A percentile compares a stretch with the other conserved stretches of the same genome.
Evolutionary conservation across 352 stramenopile genomes (phyloP).

Genomic region (Phytopythium chamaehyphon): DNA sequence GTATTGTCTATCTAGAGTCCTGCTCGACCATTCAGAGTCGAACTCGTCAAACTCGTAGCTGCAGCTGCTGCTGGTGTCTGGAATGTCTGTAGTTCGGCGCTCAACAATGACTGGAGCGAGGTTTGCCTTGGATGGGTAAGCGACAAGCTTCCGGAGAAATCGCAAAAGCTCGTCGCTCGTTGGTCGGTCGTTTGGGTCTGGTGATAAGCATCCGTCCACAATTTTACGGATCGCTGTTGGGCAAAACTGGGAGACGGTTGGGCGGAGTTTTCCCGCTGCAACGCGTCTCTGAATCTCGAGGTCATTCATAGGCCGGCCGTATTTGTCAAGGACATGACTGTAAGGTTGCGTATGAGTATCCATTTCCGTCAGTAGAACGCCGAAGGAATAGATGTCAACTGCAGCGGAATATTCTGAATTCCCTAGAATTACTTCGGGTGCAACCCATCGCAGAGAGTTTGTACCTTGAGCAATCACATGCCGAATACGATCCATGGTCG

Average conservation of each 20-base stretch:
- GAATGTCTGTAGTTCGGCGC: too few relatives aligned
- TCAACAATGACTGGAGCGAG: too few relatives aligned
- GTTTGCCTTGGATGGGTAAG: neutral
- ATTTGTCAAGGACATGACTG: slow-evolving; percentile 5
- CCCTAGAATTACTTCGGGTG: slow-evolving; percentile 15
- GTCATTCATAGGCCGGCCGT: slow-evolving; percentile 10
- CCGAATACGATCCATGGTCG: slow-evolving; percentile 14
- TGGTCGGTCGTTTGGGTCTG: slow-evolving; percentile 22
- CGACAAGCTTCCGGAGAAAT: slow-evolving; percentile 11
- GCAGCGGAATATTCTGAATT: slow-evolving; percentile 15
- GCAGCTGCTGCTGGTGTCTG: neutral
- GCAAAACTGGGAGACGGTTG: slow-evolving; percentile 22
- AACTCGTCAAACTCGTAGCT: slow-evolving; percentile 1
- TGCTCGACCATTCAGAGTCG: slow-evolving; percentile 2
- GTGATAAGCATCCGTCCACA: slow-evolving; percentile 24
- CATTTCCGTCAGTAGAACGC: slow-evolving; percentile 16
- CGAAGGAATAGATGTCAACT: slow-evolving; percentile 22
- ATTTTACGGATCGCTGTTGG: slow-evolving; percentile 23
- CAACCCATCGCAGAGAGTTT: slow-evolving; percentile 13
- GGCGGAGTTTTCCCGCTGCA: slow-evolving; percentile 21
- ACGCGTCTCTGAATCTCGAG: slow-evolving; percentile 23
- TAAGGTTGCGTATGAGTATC: slow-evolving; percentile 21
- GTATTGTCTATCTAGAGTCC: slow-evolving; percentile 1
- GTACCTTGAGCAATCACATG: slow-evolving; percentile 13
- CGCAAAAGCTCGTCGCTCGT: slow-evolving; percentile 19